Evolutionary conservation across 2,329 filamentous ascomycete species (phyloP).

Genomic region (Ceratocystis eucalypticola): DNA sequence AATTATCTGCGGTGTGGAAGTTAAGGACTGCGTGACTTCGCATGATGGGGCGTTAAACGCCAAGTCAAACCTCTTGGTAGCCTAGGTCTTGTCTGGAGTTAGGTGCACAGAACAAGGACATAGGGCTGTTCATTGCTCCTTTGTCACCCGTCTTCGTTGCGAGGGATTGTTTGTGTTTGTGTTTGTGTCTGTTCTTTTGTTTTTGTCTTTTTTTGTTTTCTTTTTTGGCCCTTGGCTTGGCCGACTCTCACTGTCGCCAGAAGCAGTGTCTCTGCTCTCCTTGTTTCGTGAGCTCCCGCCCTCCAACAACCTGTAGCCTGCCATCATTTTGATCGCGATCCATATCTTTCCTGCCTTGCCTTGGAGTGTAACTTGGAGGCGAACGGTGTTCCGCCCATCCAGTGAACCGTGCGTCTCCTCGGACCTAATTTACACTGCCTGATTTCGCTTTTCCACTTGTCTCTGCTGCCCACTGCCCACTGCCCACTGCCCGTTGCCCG

Average conservation of each 20-base stretch:
- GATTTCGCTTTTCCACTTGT: neutral
- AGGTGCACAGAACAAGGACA: neutral
- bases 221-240: neutral
- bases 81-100: neutral
- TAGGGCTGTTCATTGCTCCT: neutral
- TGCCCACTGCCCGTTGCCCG: too few species aligned
- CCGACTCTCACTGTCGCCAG: too few species aligned
- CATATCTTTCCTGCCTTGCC: neutral
- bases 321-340: neutral
- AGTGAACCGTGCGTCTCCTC: neutral
- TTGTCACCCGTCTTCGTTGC: neutral
- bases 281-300: neutral
- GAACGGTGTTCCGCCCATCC: neutral
- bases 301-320: neutral
- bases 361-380: neutral
- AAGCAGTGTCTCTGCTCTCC: neutral
- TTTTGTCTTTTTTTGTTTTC: neutral
- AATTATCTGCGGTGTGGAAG: neutral
- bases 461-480: neutral
- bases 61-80: neutral
- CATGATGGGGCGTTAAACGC: neutral
- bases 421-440: conserved; percentile 6
- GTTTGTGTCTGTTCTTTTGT: neutral
- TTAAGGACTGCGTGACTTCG: neutral
- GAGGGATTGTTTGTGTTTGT: neutral